Conservation (phyloP, 106 monocot species). For the Platanthera guangdongensis region DNA sequence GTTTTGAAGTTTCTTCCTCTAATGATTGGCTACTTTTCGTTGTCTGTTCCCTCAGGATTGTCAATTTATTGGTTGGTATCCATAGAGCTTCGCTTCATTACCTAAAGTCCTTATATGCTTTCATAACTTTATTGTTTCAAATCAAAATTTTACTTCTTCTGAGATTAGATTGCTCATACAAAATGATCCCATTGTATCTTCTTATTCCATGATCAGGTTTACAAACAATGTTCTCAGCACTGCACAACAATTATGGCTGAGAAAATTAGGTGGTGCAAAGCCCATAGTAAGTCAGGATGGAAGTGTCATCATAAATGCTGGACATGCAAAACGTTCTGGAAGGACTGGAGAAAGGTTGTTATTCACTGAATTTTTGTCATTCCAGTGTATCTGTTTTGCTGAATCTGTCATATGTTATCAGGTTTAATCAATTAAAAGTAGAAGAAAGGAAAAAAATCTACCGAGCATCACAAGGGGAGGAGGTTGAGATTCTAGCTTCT, state of each 20-base stretch:
- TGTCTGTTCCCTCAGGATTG: constrained; percentile 91
- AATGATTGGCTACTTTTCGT: constrained; percentile 94
- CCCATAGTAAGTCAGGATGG: constrained; percentile 61
- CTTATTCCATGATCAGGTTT: constrained; percentile 40
- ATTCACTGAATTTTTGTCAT: background rate
- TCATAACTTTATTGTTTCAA: background rate
- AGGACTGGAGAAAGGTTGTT: constrained; percentile 67
- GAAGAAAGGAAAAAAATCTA: constrained; percentile 40
- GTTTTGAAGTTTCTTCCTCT: constrained; percentile 91
- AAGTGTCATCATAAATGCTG: constrained; percentile 86
- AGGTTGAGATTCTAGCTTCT: constrained; percentile 25
- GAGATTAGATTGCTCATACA: background rate
- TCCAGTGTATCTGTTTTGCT: background rate
- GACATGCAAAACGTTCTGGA: constrained; percentile 63
- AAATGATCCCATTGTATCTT: background rate
- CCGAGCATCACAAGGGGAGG: constrained; percentile 31
- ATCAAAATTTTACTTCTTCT: background rate
- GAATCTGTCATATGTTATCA: constrained; percentile 13
- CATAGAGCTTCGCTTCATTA: constrained; percentile 5
- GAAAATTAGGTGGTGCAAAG: constrained; percentile 93
- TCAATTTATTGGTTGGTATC: constrained; percentile 87
- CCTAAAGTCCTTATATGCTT: background rate
- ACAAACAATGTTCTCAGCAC: constrained; percentile 96
- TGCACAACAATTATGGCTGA: constrained; percentile 86
- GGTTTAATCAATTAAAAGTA: constrained; percentile 81